phyloP scores from a whole-genome alignment of 148 eudicot genomes.

The Chenopodium album region DNA sequence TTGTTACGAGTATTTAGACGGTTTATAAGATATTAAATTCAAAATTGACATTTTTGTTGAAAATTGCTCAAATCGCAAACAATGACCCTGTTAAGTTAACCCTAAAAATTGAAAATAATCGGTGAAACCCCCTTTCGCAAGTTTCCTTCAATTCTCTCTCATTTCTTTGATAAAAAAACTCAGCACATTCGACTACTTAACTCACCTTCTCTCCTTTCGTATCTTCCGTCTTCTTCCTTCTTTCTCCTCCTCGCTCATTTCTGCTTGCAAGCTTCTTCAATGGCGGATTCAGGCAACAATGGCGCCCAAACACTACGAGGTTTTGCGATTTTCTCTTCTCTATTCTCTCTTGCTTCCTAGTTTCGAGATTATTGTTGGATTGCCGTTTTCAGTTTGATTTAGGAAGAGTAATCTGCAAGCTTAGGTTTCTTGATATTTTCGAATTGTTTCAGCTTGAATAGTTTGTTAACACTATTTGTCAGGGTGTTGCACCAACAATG shows the following conservation, averaged over 20 bases:
- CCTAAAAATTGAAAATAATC: neutral
- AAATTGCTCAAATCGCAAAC: too few relatives aligned
- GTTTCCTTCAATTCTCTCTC: neutral
- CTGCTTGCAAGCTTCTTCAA: neutral
- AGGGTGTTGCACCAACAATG: neutral
- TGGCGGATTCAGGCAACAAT: slow-evolving; percentile 17
- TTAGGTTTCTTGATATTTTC: neutral
- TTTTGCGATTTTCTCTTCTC: neutral
- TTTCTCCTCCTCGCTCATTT: neutral
- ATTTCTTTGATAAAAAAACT: neutral
- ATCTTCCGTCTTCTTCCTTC: neutral
- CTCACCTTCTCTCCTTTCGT: neutral
- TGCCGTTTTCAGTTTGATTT: neutral
- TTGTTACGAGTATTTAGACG: too few relatives aligned
- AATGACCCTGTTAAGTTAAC: neutral
- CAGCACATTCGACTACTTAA: neutral
- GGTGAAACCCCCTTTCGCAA: neutral
- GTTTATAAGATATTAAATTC: too few relatives aligned
- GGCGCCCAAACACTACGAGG: slow-evolving; percentile 23
- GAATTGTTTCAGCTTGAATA: neutral
- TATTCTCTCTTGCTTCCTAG: too few relatives aligned
- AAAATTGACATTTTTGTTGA: too few relatives aligned
- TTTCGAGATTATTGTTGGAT: neutral
- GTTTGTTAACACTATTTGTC: neutral
- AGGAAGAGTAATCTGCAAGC: neutral